phyloP scores from a whole-genome alignment of 2,329 filamentous ascomycete genomes.

The Apiospora pterosperma region DNA sequence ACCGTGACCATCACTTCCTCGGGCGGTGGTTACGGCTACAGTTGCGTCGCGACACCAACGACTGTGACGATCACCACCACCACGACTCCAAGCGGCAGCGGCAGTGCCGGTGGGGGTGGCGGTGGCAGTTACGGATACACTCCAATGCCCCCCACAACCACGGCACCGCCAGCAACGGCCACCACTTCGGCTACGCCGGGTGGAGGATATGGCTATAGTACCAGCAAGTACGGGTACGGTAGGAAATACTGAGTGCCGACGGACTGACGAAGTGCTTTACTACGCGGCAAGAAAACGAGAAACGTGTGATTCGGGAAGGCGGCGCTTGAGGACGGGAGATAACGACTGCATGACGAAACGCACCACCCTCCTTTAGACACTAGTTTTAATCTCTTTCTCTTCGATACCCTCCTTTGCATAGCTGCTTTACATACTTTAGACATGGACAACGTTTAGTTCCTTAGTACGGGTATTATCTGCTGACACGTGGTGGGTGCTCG shows the following conservation, averaged over 20 bases:
- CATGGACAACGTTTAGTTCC: not conserved
- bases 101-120: not conserved
- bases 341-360: not conserved
- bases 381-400: not conserved
- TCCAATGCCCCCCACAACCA: not conserved
- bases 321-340: not conserved
- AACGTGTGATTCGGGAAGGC: not conserved
- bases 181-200: not conserved
- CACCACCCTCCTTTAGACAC: not conserved
- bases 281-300: not conserved
- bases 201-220: not conserved
- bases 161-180: not conserved
- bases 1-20: not conserved
- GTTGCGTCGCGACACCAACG: not conserved
- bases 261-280: not conserved
- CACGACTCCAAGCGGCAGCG: not conserved
- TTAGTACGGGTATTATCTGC: not conserved
- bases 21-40: not conserved
- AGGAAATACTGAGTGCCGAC: not conserved
- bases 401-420: not conserved
- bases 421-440: not conserved
- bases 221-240: not conserved
- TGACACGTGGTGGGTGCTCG: no score
- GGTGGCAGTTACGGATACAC: not conserved
- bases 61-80: not conserved